These are phyloP conservation scores for Luffa aegyptiaca DNA, from an alignment of 306 rosid species.

Conservation along the genomic window DNA sequence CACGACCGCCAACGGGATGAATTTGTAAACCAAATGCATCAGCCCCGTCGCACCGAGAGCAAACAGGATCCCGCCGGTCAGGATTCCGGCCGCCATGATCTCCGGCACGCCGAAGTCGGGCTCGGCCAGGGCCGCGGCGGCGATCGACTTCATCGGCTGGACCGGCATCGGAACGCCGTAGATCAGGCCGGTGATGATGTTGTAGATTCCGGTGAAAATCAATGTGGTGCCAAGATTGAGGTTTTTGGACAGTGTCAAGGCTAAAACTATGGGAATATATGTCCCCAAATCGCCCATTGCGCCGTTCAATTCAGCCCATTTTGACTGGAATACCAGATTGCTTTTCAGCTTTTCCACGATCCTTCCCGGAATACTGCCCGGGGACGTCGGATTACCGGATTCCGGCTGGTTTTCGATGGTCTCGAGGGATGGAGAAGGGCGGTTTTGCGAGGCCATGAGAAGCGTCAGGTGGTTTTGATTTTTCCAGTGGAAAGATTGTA, in stretches of 20 bases:
- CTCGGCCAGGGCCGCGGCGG: conserved; percentile 48
- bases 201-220: conserved; percentile 58
- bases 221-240: conserved; percentile 69
- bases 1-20: conserved; percentile 47
- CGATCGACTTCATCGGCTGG: conserved; percentile 83
- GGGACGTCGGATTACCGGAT: neutral
- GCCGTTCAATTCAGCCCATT: conserved; percentile 61
- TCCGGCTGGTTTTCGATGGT: conserved; percentile 1
- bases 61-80: conserved; percentile 41
- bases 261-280: conserved; percentile 56
- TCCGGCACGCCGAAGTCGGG: conserved; percentile 41
- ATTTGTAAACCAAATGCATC: conserved; percentile 45
- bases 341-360: neutral
- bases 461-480: too few species aligned
- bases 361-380: neutral
- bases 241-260: conserved; percentile 45
- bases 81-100: conserved; percentile 69
- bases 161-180: conserved; percentile 86
- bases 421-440: neutral
- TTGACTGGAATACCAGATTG: conserved; percentile 43
- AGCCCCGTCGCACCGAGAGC: conserved; percentile 49
- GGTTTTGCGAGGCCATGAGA: conserved; percentile 7
- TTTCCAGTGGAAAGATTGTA: neutral
- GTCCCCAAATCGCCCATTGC: conserved; percentile 88
- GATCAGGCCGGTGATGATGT: conserved; percentile 55